Base-by-base conservation (phyloP, 495 filamentous ascomycete species). In the Daldinia caldariorum region DNA sequence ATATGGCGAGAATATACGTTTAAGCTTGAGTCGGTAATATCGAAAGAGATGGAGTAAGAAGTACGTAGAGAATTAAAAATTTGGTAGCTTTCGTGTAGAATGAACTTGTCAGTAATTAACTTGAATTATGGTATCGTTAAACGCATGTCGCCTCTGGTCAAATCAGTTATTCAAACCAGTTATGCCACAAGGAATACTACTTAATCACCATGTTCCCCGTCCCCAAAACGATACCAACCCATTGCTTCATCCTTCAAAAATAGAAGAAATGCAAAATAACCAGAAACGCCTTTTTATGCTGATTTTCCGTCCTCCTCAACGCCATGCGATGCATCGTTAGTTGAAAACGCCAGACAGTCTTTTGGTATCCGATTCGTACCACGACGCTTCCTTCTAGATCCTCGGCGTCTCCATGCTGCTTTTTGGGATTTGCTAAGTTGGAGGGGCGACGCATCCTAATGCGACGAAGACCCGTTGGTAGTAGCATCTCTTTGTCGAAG, bases 371-470 rank as follows among this genome's bases (percentile, higher is more conserved):
- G 8, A 10, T 47, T 10, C 8, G 12, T 47, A 20, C 18, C 9
- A 22, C 43, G 43, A 10, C 16, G 43, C 43, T 22, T 47, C 43
- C 20, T 4, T 22, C 43, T 16, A 22, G 16, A 22, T 22, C 31
- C 12, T 53, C 50, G 22, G 12, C 12, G 26, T 53, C 14, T 31
- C n/a, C 31, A 14, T 29, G 49, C 31, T 53, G 49, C 49, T 8
- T 18, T 37, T 14, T 18, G 32, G 10, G 32, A 16, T 8, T 29
- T n/a, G 41, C 22, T 34, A 16, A 12, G 20, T 34, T 20, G 13
- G 38, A 1, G 12, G 34, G 61, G 45, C 47, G 50, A 41, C 67
- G 61, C 45, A 6, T 67, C 69, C 70, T 72, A 72, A 26, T 58
- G 64, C 65, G 65, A 72, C 49, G 61, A 65, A 31, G 22, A 12